These are phyloP conservation scores for Marasmius oreades DNA, from an alignment of 1,284 basidiomycete genomes.

Conservation along the genomic window DNA sequence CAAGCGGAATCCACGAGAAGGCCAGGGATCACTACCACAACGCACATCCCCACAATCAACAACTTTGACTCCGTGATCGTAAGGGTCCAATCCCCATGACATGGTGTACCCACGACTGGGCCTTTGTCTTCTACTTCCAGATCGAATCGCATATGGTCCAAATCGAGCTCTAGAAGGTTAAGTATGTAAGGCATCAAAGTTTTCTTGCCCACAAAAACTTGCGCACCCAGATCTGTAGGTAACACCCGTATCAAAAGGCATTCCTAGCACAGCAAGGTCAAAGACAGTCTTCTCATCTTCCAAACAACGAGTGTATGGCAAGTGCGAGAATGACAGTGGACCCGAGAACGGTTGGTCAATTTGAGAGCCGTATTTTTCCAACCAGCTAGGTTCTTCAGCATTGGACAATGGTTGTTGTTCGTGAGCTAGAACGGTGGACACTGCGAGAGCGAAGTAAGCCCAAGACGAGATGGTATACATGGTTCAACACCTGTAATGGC, in stretches of 20 bases:
- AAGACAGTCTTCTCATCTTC: slow-evolving; percentile 53
- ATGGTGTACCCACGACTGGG: slow-evolving; percentile 56
- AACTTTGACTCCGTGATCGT: slow-evolving; percentile 50
- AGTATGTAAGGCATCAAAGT: slow-evolving; percentile 8
- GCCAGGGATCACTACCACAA: too few species aligned
- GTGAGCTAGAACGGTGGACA: neutral
- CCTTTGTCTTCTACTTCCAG: slow-evolving; percentile 68
- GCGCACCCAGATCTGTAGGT: slow-evolving; percentile 59
- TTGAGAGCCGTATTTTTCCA: slow-evolving; percentile 61
- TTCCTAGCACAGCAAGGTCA: slow-evolving; percentile 75
- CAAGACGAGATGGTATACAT: neutral
- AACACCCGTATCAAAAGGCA: slow-evolving; percentile 79
- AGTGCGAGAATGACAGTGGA: slow-evolving; percentile 69
- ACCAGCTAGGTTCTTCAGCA: slow-evolving; percentile 40
- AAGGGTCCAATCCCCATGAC: slow-evolving; percentile 69
- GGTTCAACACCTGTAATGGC: too few species aligned
- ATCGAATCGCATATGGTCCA: slow-evolving; percentile 78
- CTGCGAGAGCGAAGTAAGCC: neutral
- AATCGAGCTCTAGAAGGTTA: slow-evolving; percentile 66
- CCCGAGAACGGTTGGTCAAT: slow-evolving; percentile 68
- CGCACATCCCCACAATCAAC: slow-evolving; percentile 80
- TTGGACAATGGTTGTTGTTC: neutral
- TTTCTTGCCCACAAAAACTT: neutral
- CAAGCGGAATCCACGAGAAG: too few species aligned
- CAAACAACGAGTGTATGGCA: slow-evolving; percentile 67